Evolutionary conservation across 2,329 filamentous ascomycete species (phyloP).

Genomic region (Penicillium janthinellum): DNA sequence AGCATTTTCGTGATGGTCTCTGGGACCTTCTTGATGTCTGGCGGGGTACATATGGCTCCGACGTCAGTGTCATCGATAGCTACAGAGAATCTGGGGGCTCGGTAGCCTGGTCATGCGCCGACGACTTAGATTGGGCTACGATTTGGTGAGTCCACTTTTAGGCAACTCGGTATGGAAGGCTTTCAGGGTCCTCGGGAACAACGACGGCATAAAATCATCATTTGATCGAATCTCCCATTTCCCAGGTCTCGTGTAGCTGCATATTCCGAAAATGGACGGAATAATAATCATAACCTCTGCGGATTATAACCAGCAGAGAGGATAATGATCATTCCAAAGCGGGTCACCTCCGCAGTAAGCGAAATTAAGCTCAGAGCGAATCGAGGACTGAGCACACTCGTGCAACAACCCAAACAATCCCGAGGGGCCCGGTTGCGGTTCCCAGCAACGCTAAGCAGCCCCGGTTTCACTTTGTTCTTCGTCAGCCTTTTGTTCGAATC

Average conservation of each 20-base stretch:
- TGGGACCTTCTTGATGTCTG: conserved; percentile 47
- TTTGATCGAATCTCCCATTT: not conserved
- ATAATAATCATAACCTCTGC: no score
- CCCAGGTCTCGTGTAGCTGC: not conserved
- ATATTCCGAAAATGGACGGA: not conserved
- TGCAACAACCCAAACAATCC: not conserved
- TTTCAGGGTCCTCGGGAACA: not conserved
- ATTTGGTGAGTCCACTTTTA: not conserved
- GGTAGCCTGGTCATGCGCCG: conserved; percentile 47
- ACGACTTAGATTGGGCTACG: conserved; percentile 20
- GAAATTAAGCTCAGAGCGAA: conserved; percentile 2
- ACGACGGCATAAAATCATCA: not conserved
- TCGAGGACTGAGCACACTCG: not conserved
- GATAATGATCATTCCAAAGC: not conserved
- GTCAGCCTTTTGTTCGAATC: not conserved
- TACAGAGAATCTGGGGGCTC: conserved; percentile 42
- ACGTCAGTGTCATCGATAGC: conserved; percentile 44
- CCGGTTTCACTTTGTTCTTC: conserved; percentile 6
- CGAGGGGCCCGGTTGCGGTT: not conserved
- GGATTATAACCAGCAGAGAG: not conserved
- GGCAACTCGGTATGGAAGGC: not conserved
- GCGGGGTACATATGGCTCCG: conserved; percentile 49
- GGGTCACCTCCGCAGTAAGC: not conserved
- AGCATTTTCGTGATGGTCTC: conserved; percentile 39
- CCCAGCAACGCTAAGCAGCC: conserved; percentile 3